phyloP scores from a whole-genome alignment of 148 eudicot genomes.

The Rheum nobile region DNA sequence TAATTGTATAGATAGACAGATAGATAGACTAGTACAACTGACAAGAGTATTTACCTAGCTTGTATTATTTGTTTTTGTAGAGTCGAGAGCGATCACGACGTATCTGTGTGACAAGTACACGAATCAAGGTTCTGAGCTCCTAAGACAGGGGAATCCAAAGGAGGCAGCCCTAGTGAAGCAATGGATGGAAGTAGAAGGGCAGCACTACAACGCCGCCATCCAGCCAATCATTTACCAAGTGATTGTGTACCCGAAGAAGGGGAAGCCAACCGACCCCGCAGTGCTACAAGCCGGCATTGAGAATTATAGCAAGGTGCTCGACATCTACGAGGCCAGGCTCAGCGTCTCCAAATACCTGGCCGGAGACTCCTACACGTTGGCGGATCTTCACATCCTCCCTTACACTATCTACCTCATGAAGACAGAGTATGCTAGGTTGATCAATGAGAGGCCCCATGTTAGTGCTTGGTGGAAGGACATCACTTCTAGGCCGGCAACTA shows the following conservation, averaged over 20 bases:
- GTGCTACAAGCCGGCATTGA: slow-evolving; percentile 18
- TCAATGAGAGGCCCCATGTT: slow-evolving; percentile 23
- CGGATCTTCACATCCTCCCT: slow-evolving; percentile 27
- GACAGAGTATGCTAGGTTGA: slow-evolving; percentile 20
- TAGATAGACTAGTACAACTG: not conserved
- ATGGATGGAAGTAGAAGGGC: slow-evolving; percentile 39
- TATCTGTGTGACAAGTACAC: slow-evolving; percentile 30
- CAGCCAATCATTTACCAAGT: slow-evolving; percentile 19
- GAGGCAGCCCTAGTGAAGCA: slow-evolving; percentile 26
- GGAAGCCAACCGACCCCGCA: slow-evolving; percentile 19
- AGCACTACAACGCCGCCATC: slow-evolving; percentile 21
- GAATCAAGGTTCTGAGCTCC: slow-evolving; percentile 12
- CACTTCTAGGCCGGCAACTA: slow-evolving; percentile 21
- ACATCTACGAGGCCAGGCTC: slow-evolving; percentile 23
- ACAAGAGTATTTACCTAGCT: too few species aligned
- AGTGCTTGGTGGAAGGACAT: slow-evolving; percentile 39
- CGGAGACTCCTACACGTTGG: slow-evolving; percentile 25
- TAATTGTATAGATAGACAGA: not conserved
- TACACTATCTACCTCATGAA: slow-evolving; percentile 23
- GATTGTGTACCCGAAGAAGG: slow-evolving; percentile 16
- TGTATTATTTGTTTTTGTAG: not conserved
- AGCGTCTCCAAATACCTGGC: slow-evolving; percentile 25
- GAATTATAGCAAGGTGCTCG: slow-evolving; percentile 21
- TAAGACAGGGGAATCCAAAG: slow-evolving; percentile 15
- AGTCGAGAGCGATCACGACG: slow-evolving; percentile 29